Base-by-base conservation (phyloP, 2,329 filamentous ascomycete species). In the Aspergillus candidus region DNA sequence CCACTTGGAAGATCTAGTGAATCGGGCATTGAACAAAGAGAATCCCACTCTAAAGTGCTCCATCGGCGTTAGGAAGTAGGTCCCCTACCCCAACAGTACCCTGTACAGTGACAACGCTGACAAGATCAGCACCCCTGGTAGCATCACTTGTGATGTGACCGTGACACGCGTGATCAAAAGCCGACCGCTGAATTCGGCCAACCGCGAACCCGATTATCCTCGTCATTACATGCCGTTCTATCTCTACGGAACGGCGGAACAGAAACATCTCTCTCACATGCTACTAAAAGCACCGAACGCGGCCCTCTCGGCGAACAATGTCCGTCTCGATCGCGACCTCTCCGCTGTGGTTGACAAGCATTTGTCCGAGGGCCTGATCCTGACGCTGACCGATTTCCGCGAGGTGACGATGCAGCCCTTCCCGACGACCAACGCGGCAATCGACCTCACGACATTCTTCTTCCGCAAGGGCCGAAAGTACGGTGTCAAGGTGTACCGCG, bases 241-340 rank as follows among this genome's bases (percentile, higher is more conserved):
- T 29, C 58, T 73, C n/a, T 73, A 73, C 44, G 69, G 71, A 6
- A 59, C 41, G 6, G 30, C 53, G 2, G 35, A 56, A 0, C 61
- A 71, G 33, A 41, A 52, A 1, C 64, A 73, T 43, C 70, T 73
- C 31, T 63, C 70, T n/a, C 72, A 74, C 46, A 59, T 71, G 34
- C 65, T 74, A 15, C 58, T 66, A n/a, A 54, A 59, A 2, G 58
- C 68, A 0, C 71, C 70, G n/a, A 74, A 72, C 50, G 67, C 62
- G 8, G 56, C 60, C 3, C 56, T 69, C 1, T 62, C 59, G 0
- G 63, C 64, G 14, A 57, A 51, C 13, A 32, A 44, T 2, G 29
- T 49, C 3, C 10, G 15, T 3, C 31, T 48, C 11, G 10, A 12
- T 1, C 29, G 37, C 6, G 32, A 36, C n/a, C 41, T 39, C 22